A percentile compares a stretch with the other conserved stretches of the same genome.
These are phyloP conservation scores for Pestalotiopsis sp. DNA, from an alignment of 2,329 filamentous ascomycete species.

Conservation along the genomic window DNA sequence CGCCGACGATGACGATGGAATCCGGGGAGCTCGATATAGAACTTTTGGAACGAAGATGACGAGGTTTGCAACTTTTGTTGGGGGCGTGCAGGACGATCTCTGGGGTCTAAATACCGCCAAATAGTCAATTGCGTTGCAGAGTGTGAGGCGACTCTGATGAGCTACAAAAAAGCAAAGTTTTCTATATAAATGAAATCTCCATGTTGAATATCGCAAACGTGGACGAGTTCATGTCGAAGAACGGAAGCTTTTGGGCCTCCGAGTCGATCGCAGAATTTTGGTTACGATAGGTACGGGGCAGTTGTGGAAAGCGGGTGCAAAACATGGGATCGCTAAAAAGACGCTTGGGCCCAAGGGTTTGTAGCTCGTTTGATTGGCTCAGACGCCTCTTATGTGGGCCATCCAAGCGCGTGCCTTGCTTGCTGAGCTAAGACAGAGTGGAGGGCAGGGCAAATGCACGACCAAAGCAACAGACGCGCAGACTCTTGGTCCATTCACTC, in stretches of 20 bases:
- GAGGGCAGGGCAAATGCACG: neutral
- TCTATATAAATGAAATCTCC: slow-evolving; percentile 6
- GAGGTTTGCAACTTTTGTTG: slow-evolving; percentile 21
- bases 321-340: slow-evolving; percentile 14
- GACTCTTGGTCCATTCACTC: neutral
- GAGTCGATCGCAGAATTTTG: slow-evolving; percentile 32
- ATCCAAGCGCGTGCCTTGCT: slow-evolving; percentile 12
- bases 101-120: slow-evolving; percentile 20
- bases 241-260: slow-evolving; percentile 23
- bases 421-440: slow-evolving; percentile 16
- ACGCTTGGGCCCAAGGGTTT: slow-evolving; percentile 8
- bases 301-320: slow-evolving; percentile 11
- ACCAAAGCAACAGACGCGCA: slow-evolving; percentile 6
- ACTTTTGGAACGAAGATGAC: slow-evolving; percentile 30
- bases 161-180: slow-evolving; percentile 12
- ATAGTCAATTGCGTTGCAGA: slow-evolving; percentile 22
- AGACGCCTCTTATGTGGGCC: neutral
- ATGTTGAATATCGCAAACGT: slow-evolving; percentile 12
- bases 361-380: slow-evolving; percentile 27
- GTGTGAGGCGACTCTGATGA: slow-evolving; percentile 24
- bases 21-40: slow-evolving; percentile 27
- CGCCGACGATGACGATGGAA: slow-evolving; percentile 37
- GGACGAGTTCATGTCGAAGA: slow-evolving; percentile 27
- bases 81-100: slow-evolving; percentile 11
- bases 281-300: slow-evolving; percentile 19